Base-by-base conservation (phyloP, 805 yeast species). In the Metschnikowia shivogae region DNA sequence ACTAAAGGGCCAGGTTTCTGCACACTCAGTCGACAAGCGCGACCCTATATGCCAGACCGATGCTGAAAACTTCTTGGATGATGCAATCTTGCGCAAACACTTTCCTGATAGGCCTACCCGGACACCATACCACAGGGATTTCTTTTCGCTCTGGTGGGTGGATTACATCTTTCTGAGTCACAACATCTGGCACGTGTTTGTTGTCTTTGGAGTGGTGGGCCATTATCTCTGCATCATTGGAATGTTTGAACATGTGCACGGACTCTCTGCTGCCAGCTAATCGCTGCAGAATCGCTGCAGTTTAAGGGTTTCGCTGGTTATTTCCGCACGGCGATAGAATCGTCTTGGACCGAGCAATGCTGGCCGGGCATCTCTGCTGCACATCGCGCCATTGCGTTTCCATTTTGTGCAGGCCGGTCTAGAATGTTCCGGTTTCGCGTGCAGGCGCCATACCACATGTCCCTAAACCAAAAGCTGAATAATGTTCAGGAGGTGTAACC, bases 161-260 rank as follows among this genome's bases (percentile, higher is more conserved):
- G 93, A 86, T 55, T 86, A 84, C 61, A 62, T 77, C 24, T 72
- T 82, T 43, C 76, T 81, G 34, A 87, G 96, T 31, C 99, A 92
- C 64, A 90, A 89, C 58, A 71, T 92, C 27, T 92, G 99, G 99
- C 99, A 92, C 66, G 62, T 89, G 10, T 88, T 86, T 60, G 99
- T 93, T 27, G 77, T 93, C 13, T 73, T 86, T 22, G 99, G 99
- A 2, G 81, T 89, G n/a, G 64, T 86, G 34, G 95, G 95, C 28
- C 98, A 92, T 64, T 93, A 90, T 64, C 72, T 73, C 45, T 92
- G 95, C 11, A 70, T 89, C 32, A 68, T 88, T 49, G 82, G 79
- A 46, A 83, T 90, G 86, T 82, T 82, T 52, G 72, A 70, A 39
- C 70, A 68, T 27, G 53, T 63, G 22, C 53, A 49, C 30, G 13